phyloP scores from a whole-genome alignment of 192 early-diverging fungal species.

The Linnemannia elongata region DNA sequence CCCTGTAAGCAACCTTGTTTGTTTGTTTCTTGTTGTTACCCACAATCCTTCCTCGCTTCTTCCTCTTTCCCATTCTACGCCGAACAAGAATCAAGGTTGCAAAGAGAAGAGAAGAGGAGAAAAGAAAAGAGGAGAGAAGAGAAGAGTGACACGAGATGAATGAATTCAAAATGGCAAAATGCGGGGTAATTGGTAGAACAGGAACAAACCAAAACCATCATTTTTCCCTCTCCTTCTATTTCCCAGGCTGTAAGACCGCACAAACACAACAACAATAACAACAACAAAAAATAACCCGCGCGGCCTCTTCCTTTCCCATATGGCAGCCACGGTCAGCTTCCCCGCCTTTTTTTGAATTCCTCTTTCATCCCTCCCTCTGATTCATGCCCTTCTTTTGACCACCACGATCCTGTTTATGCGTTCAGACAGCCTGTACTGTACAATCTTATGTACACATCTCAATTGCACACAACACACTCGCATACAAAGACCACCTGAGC shows the following conservation, averaged over 20 bases:
- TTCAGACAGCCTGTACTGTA: neutral
- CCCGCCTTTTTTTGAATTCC: constrained; percentile 39
- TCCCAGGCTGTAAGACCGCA: neutral
- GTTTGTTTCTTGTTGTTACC: neutral
- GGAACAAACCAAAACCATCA: no score
- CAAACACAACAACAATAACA: no score
- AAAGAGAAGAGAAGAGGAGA: neutral
- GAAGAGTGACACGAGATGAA: neutral
- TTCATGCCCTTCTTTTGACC: neutral
- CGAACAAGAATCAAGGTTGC: neutral
- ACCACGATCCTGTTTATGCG: constrained; percentile 10
- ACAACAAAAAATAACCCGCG: neutral
- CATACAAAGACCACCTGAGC: neutral
- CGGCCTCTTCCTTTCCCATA: neutral
- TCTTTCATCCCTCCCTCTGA: neutral
- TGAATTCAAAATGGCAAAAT: constrained; percentile 46
- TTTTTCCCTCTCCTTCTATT: neutral
- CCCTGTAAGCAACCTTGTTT: constrained; percentile 6
- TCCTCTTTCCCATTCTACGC: neutral
- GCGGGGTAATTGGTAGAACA: constrained; percentile 24
- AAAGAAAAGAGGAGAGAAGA: neutral
- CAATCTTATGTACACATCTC: neutral
- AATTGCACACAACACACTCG: neutral
- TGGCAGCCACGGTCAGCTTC: constrained; percentile 14
- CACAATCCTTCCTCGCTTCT: neutral